Conservation (phyloP, 805 yeast genomes). For the Priceomyces haplophilus region DNA sequence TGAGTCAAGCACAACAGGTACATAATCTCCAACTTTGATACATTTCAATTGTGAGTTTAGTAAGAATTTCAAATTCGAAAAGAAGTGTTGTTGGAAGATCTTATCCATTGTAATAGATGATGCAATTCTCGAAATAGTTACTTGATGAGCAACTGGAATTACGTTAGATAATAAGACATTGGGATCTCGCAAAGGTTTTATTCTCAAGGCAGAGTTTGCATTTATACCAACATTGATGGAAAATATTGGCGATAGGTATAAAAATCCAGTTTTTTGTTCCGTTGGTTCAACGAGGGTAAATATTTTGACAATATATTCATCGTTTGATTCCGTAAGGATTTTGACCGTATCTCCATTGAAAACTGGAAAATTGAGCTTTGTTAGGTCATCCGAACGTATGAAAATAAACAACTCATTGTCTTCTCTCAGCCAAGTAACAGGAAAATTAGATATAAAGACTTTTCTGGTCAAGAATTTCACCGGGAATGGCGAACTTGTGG, state of each 20-base stretch:
- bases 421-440: conserved; percentile 25
- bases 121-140: conserved; percentile 63
- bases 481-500: conserved; percentile 11
- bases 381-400: conserved; percentile 48
- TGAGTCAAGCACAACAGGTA: conserved; percentile 78
- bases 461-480: conserved; percentile 30
- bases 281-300: conserved; percentile 68
- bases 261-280: conserved; percentile 29
- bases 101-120: conserved; percentile 68
- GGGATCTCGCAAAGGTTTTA: conserved; percentile 15
- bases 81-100: conserved; percentile 56
- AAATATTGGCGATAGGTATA: conserved; percentile 65
- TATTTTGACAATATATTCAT: conserved; percentile 35
- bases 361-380: conserved; percentile 50
- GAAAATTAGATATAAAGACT: conserved; percentile 21
- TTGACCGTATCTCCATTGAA: conserved; percentile 67
- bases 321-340: conserved; percentile 15
- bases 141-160: conserved; percentile 55
- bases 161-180: conserved; percentile 22
- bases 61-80: conserved; percentile 56
- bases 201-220: conserved; percentile 11
- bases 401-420: conserved; percentile 38
- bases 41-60: conserved; percentile 60
- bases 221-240: conserved; percentile 47
- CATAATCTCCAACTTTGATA: conserved; percentile 60